Conservation (phyloP, 495 filamentous ascomycete species). For the Daldinia childiae region DNA sequence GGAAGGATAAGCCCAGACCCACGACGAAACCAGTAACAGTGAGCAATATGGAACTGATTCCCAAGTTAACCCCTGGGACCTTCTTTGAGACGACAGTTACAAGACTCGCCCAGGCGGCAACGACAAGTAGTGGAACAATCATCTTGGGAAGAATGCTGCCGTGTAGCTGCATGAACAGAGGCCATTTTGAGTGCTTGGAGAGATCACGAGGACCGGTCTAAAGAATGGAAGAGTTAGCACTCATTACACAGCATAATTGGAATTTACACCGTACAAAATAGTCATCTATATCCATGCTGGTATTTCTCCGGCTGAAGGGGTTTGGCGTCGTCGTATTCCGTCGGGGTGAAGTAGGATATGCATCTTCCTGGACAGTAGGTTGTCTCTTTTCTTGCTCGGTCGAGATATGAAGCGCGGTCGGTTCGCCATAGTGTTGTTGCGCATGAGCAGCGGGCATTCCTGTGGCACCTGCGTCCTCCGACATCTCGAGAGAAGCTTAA, state of each 20-base stretch:
- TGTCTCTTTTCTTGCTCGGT: conserved; percentile 31
- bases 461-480: conserved; percentile 42
- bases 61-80: conserved; percentile 64
- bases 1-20: conserved; percentile 82
- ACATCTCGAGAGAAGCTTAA: conserved; percentile 36
- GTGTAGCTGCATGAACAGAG: conserved; percentile 80
- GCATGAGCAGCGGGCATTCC: conserved; percentile 1
- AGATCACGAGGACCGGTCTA: conserved; percentile 73
- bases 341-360: conserved; percentile 48
- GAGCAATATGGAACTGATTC: conserved; percentile 74
- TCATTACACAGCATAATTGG: not conserved
- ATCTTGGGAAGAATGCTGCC: conserved; percentile 83
- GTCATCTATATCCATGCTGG: conserved; percentile 57
- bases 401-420: conserved; percentile 14
- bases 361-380: conserved; percentile 30
- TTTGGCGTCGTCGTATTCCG: conserved; percentile 49
- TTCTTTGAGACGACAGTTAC: conserved; percentile 71
- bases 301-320: conserved; percentile 58
- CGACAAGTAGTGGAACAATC: conserved; percentile 74
- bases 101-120: conserved; percentile 73
- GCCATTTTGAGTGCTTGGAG: conserved; percentile 81
- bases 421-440: conserved; percentile 23
- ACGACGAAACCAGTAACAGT: conserved; percentile 93
- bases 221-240: conserved; percentile 11
- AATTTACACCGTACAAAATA: conserved; percentile 59